Percentiles rank a stretch among this genome's conserved stretches.
Conservation (phyloP, 108 stramenopile species). For the Mayamaea pseudoterrestris region DNA sequence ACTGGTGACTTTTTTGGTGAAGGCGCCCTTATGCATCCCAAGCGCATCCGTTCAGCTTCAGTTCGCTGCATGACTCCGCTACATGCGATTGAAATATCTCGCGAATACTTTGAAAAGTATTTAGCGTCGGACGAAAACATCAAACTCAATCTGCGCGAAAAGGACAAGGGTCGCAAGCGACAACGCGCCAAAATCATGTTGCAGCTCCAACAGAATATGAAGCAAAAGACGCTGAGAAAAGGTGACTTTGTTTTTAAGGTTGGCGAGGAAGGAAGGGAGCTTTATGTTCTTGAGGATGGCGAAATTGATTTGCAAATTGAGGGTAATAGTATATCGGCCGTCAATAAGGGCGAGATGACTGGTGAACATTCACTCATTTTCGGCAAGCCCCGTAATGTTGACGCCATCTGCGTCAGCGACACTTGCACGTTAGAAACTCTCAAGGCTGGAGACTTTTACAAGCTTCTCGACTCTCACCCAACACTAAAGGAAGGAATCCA, state of each 20-base stretch:
- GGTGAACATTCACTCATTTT: slow-evolving; percentile 66
- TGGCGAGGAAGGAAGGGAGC: slow-evolving; percentile 27
- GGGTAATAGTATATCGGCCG: slow-evolving; percentile 29
- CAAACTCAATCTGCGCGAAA: slow-evolving; percentile 47
- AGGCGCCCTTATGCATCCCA: slow-evolving; percentile 60
- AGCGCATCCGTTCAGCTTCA: slow-evolving; percentile 43
- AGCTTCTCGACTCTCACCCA: slow-evolving; percentile 38
- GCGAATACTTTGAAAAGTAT: slow-evolving; percentile 82
- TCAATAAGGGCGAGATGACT: slow-evolving; percentile 48
- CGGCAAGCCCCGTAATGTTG: slow-evolving; percentile 58
- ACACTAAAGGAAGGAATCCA: slow-evolving; percentile 38
- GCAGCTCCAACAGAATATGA: slow-evolving; percentile 52
- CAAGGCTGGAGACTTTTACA: slow-evolving; percentile 39
- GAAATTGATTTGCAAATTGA: slow-evolving; percentile 24
- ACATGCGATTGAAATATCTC: slow-evolving; percentile 74
- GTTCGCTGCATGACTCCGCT: slow-evolving; percentile 69
- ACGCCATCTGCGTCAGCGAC: slow-evolving; percentile 41
- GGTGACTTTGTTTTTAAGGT: slow-evolving; percentile 36
- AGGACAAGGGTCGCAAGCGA: slow-evolving; percentile 65
- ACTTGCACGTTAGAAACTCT: slow-evolving; percentile 46
- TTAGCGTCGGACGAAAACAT: slow-evolving; percentile 38
- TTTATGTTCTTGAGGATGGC: slow-evolving; percentile 46
- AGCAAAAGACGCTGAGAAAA: slow-evolving; percentile 14
- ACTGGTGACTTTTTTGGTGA: slow-evolving; percentile 72
- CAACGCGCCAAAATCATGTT: slow-evolving; percentile 73